Evolutionary conservation across 2,329 filamentous ascomycete genomes (phyloP).

Genomic region (Claviceps spartinae): DNA sequence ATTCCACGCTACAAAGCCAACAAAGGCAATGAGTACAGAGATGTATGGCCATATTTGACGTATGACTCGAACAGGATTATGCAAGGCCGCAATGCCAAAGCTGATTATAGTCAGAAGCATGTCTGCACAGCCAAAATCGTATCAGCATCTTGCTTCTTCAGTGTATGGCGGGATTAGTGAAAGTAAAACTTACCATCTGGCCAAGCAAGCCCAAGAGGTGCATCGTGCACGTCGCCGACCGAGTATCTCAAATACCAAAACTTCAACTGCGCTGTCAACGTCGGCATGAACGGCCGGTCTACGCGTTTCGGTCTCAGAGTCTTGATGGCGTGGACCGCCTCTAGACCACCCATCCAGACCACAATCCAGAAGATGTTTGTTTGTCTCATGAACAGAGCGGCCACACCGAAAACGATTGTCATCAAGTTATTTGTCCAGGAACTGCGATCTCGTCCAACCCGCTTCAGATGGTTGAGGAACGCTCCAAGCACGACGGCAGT

Average conservation of each 20-base stretch:
- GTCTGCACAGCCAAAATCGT: constrained; percentile 25
- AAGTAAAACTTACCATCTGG: constrained; percentile 31
- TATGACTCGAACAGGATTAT: constrained; percentile 32
- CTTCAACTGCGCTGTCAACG: constrained; percentile 20
- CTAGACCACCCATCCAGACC: constrained; percentile 55
- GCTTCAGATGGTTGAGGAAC: constrained; percentile 44
- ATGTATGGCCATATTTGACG: constrained; percentile 45
- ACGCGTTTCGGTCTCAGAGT: constrained; percentile 22
- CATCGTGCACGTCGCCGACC: constrained; percentile 41
- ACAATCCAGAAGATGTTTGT: constrained; percentile 97
- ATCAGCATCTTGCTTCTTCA: background rate
- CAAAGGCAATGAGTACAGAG: constrained; percentile 53
- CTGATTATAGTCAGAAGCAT: constrained; percentile 47
- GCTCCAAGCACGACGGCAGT: constrained; percentile 59
- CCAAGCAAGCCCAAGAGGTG: constrained; percentile 30
- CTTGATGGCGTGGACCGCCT: constrained; percentile 39
- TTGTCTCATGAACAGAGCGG: constrained; percentile 67
- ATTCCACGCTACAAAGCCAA: constrained; percentile 70
- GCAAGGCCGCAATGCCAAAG: constrained; percentile 42
- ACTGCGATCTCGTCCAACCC: constrained; percentile 22
- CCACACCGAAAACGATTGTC: constrained; percentile 43
- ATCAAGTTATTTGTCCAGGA: constrained; percentile 26
- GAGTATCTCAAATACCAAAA: constrained; percentile 31
- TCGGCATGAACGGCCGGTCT: constrained; percentile 18
- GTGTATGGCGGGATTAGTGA: background rate